phyloP scores from a whole-genome alignment of 2,329 filamentous ascomycete species.

The Calonectria leucothoes region DNA sequence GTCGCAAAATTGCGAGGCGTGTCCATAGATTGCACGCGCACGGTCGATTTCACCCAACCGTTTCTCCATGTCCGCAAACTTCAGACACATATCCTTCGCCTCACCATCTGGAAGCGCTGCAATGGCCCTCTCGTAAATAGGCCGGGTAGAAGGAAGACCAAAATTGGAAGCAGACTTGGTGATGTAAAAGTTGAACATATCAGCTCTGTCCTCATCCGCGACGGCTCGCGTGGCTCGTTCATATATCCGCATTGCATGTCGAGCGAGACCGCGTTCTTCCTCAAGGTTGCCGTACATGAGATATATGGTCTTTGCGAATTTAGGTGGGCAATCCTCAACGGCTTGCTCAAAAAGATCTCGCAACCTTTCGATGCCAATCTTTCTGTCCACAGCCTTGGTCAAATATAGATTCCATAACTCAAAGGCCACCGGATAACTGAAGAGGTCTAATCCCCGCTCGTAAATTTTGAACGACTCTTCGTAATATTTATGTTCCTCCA shows the following conservation, averaged over 20 bases:
- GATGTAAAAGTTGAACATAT: constrained; percentile 99
- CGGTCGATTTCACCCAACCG: constrained; percentile 93
- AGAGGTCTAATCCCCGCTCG: constrained; percentile 95
- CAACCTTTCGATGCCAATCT: constrained; percentile 93
- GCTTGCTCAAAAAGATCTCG: constrained; percentile 98
- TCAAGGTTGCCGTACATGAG: constrained; percentile 99
- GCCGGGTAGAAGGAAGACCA: constrained; percentile 90
- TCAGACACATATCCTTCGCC: constrained; percentile 97
- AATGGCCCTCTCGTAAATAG: constrained; percentile 97
- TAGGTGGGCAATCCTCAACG: constrained; percentile 91
- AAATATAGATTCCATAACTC: constrained; percentile 99
- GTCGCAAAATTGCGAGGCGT: constrained; percentile 97
- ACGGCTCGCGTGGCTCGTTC: constrained; percentile 96
- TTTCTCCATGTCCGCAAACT: constrained; percentile 97
- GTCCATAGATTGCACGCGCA: constrained; percentile 93
- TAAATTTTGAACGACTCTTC: constrained; percentile 99
- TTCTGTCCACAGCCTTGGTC: constrained; percentile 95
- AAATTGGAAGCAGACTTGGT: constrained; percentile 99
- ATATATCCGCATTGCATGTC: constrained; percentile 99
- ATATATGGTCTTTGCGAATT: constrained; percentile 95
- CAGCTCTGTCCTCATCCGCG: constrained; percentile 90
- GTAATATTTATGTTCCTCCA: constrained; percentile 95
- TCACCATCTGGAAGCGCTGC: constrained; percentile 92
- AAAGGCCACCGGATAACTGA: constrained; percentile 97
- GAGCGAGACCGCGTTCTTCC: constrained; percentile 92